These are phyloP conservation scores for Colletotrichum chrysophilum DNA, from an alignment of 2,329 filamentous ascomycete species.

Conservation along the genomic window DNA sequence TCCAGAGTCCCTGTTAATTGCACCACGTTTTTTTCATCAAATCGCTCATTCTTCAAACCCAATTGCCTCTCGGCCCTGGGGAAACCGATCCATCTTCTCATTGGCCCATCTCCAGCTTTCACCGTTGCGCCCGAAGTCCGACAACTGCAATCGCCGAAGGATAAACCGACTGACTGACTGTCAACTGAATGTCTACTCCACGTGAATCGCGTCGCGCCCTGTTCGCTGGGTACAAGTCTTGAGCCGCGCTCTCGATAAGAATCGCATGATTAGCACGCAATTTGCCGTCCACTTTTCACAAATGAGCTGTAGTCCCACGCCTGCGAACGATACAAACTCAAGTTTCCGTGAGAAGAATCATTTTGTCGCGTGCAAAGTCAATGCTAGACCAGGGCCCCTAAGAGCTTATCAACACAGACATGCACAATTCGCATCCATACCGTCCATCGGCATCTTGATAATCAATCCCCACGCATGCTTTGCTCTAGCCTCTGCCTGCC, in stretches of 20 bases:
- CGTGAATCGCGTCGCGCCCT: neutral
- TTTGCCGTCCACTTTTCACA: neutral
- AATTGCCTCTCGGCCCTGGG: neutral
- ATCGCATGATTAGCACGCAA: neutral
- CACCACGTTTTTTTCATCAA: neutral
- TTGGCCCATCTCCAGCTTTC: neutral
- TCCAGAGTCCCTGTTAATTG: conserved; percentile 5
- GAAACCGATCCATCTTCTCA: neutral
- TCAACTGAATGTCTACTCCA: neutral
- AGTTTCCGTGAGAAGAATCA: neutral
- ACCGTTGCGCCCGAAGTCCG: neutral
- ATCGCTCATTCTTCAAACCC: neutral
- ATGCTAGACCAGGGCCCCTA: neutral
- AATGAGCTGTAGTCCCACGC: neutral
- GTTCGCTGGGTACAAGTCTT: neutral
- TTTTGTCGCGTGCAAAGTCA: neutral
- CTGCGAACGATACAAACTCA: neutral
- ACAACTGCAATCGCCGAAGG: neutral
- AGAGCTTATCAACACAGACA: neutral
- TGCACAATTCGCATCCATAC: neutral
- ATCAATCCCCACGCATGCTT: neutral
- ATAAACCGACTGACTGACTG: neutral
- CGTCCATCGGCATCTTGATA: neutral
- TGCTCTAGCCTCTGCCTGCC: neutral
- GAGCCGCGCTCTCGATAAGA: neutral